A percentile compares a stretch with the other conserved stretches of the same genome.
Conservation (phyloP, 169 alveolate species). For the Cryptosporidium bovis region DNA sequence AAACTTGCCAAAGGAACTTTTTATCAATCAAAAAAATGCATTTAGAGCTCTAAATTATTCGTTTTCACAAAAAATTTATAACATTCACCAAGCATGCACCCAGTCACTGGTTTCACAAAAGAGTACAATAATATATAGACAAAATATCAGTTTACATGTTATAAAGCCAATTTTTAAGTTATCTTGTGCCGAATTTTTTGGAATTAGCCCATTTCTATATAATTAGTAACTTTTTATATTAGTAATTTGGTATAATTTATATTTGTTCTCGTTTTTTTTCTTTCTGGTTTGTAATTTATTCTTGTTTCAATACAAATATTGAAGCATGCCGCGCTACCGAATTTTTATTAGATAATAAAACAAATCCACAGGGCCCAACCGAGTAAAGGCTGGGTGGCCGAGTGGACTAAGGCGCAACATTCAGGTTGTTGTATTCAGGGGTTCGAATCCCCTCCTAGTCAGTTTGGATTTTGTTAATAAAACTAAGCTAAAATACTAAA, state of each 20-base stretch:
- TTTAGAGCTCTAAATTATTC: conserved; percentile 59
- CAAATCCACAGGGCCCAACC: not conserved
- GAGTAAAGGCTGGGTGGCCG: conserved; percentile 73
- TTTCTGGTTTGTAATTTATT: not conserved
- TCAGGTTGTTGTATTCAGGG: conserved; percentile 76
- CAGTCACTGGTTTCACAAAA: conserved; percentile 65
- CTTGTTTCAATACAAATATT: not conserved
- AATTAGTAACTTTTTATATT: not conserved
- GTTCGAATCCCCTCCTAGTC: conserved; percentile 77
- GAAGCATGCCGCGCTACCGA: not conserved
- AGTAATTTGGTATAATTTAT: not conserved
- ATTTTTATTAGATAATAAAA: too few species aligned
- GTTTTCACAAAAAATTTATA: conserved; percentile 38
- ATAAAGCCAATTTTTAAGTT: conserved; percentile 42
- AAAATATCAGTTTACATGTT: conserved; percentile 26
- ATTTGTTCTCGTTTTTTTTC: not conserved
- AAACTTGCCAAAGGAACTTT: conserved; percentile 23
- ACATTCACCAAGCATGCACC: conserved; percentile 68
- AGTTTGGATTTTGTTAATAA: not conserved
- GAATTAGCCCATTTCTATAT: conserved; percentile 40
- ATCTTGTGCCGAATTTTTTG: conserved; percentile 69
- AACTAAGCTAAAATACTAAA: not conserved
- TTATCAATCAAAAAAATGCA: conserved; percentile 31
- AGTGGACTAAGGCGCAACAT: conserved; percentile 77
- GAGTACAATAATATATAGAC: conserved; percentile 28